Conservation (phyloP, 1,139 yeast genomes). For the Saccharomyces pastorianus region DNA sequence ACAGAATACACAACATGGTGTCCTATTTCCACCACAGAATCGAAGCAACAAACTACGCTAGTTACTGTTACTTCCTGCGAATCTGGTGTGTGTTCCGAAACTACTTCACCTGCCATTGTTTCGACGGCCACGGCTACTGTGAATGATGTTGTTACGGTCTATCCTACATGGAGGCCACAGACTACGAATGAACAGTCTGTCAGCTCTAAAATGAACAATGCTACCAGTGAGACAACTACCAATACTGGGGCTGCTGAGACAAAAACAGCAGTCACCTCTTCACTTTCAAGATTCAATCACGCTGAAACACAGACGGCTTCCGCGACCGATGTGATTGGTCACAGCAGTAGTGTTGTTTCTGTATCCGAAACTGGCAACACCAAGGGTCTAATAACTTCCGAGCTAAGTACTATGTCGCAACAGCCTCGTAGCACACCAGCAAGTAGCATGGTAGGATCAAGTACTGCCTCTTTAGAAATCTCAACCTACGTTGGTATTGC, state of each 20-base stretch:
- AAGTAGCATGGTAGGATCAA: neutral
- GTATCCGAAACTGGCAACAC: neutral
- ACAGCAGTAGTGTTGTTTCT: neutral
- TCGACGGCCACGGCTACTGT: slow-evolving; percentile 8
- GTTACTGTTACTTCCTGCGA: slow-evolving; percentile 43
- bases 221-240: neutral
- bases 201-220: neutral
- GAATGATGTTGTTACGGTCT: slow-evolving; percentile 22
- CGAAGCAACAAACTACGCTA: slow-evolving; percentile 28
- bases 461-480: neutral
- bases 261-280: neutral
- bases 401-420: neutral
- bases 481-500: neutral
- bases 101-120: slow-evolving; percentile 11
- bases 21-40: neutral
- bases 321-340: neutral
- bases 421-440: neutral
- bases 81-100: slow-evolving; percentile 21
- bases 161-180: slow-evolving; percentile 29
- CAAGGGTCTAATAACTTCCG: neutral
- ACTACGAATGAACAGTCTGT: slow-evolving; percentile 8
- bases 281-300: neutral
- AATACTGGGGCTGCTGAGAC: neutral
- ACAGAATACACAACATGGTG: neutral
- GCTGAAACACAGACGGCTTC: neutral